Conservation (phyloP, 805 yeast genomes). For the Candida anglica region DNA sequence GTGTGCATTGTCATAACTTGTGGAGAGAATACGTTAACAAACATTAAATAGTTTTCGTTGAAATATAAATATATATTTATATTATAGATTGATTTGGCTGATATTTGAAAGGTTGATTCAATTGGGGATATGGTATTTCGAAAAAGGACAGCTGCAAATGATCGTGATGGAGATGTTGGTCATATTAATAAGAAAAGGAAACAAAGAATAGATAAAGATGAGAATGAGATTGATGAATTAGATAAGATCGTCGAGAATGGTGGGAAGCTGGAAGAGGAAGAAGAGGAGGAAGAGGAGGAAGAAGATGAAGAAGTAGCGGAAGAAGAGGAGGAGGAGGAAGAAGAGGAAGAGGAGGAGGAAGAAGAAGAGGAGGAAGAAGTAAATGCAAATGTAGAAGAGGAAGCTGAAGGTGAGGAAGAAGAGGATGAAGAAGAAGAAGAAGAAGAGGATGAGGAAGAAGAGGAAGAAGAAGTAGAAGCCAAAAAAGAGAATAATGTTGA, state of each 20-base stretch:
- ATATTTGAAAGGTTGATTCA: background rate
- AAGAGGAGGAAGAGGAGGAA: constrained; percentile 12
- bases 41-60: too few relatives aligned
- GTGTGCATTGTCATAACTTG: too few relatives aligned
- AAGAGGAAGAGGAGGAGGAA: constrained; percentile 15
- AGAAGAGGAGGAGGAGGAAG: constrained; percentile 19
- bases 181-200: too few relatives aligned
- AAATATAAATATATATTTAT: too few relatives aligned
- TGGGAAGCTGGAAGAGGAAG: constrained; percentile 2
- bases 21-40: too few relatives aligned
- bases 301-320: constrained; percentile 17
- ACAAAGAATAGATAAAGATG: too few relatives aligned
- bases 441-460: constrained; percentile 16
- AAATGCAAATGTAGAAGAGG: constrained; percentile 19
- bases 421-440: constrained; percentile 22
- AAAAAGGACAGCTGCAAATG: too few relatives aligned
- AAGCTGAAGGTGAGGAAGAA: constrained; percentile 13
- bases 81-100: background rate
- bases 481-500: constrained; percentile 14
- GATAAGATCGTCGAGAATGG: too few relatives aligned
- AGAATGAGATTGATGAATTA: background rate
- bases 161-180: too few relatives aligned
- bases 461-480: constrained; percentile 14
- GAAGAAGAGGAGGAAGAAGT: constrained; percentile 16
- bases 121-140: too few relatives aligned